Percentiles rank a stretch among this genome's conserved stretches.
These are phyloP conservation scores for Trypanosoma vivax DNA, from an alignment of 208 protist genomes.

Conservation along the genomic window DNA sequence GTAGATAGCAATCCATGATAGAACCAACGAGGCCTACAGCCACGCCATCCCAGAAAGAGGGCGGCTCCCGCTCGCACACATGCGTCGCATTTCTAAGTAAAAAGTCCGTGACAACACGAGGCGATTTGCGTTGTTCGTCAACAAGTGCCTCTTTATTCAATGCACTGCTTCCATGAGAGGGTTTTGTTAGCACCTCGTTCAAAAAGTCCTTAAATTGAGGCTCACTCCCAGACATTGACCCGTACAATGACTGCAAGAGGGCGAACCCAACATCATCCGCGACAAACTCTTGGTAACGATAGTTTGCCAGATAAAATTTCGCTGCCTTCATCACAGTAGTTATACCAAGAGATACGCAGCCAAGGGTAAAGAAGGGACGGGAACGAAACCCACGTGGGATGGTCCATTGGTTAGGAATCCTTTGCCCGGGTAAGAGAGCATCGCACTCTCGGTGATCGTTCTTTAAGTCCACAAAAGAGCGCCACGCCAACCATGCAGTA, in stretches of 20 bases:
- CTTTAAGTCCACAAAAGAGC: constrained; percentile 36
- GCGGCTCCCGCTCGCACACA: constrained; percentile 14
- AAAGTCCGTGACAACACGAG: constrained; percentile 1
- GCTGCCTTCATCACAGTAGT: constrained; percentile 57
- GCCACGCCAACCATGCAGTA: constrained; percentile 23
- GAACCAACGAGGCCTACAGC: constrained; percentile 75
- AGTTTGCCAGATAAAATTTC: constrained; percentile 63
- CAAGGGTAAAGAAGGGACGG: constrained; percentile 69
- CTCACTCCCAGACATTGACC: constrained; percentile 7
- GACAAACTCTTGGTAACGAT: constrained; percentile 69
- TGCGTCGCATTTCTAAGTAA: constrained; percentile 5
- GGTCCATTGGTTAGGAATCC: constrained; percentile 11
- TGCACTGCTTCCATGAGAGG: background rate
- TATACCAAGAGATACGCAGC: constrained; percentile 46
- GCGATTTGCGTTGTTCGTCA: no score
- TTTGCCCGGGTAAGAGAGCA: constrained; percentile 22
- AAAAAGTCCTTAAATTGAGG: constrained; percentile 15
- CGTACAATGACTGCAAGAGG: constrained; percentile 27
- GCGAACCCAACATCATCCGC: constrained; percentile 63
- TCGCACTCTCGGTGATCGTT: constrained; percentile 52
- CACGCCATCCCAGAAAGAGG: constrained; percentile 72
- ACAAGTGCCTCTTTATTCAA: no score
- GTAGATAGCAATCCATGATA: constrained; percentile 79
- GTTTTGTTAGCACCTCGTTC: background rate
- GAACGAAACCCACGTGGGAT: constrained; percentile 54